These are phyloP conservation scores for Alternaria sp. DNA, from an alignment of 2,329 filamentous ascomycete genomes.

Conservation along the genomic window DNA sequence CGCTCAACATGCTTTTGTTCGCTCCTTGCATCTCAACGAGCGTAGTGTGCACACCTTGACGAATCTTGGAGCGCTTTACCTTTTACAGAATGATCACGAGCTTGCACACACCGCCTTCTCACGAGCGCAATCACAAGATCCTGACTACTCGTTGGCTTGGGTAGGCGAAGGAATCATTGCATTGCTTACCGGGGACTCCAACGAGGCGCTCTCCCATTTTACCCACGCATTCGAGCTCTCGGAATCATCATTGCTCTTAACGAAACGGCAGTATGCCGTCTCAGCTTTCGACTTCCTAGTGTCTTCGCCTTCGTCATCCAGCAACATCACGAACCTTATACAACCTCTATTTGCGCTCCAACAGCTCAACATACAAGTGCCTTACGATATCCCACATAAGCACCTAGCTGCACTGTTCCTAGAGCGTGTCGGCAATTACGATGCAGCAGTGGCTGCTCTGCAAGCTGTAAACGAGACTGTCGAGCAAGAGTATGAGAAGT, in stretches of 20 bases:
- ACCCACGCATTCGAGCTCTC: constrained; percentile 95
- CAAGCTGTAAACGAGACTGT: constrained; percentile 72
- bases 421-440: constrained; percentile 78
- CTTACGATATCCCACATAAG: constrained; percentile 74
- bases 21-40: constrained; percentile 93
- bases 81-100: constrained; percentile 82
- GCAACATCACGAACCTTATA: constrained; percentile 71
- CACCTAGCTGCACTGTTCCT: constrained; percentile 84
- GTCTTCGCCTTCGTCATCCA: constrained; percentile 60
- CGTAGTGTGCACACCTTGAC: constrained; percentile 85
- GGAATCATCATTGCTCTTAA: constrained; percentile 75
- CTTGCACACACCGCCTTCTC: constrained; percentile 93
- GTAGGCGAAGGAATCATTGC: constrained; percentile 90
- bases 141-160: constrained; percentile 94
- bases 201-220: constrained; percentile 85
- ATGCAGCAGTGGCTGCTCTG: constrained; percentile 70
- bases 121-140: constrained; percentile 90
- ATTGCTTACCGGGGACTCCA: constrained; percentile 74
- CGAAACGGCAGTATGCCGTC: constrained; percentile 80
- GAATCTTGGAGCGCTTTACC: constrained; percentile 86
- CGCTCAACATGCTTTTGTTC: constrained; percentile 90
- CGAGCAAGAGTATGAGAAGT: constrained; percentile 84
- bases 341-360: constrained; percentile 89
- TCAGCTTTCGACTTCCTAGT: constrained; percentile 85
- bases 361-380: constrained; percentile 77